phyloP scores from a whole-genome alignment of 805 yeast genomes.

The Schwanniomyces yamadae region DNA sequence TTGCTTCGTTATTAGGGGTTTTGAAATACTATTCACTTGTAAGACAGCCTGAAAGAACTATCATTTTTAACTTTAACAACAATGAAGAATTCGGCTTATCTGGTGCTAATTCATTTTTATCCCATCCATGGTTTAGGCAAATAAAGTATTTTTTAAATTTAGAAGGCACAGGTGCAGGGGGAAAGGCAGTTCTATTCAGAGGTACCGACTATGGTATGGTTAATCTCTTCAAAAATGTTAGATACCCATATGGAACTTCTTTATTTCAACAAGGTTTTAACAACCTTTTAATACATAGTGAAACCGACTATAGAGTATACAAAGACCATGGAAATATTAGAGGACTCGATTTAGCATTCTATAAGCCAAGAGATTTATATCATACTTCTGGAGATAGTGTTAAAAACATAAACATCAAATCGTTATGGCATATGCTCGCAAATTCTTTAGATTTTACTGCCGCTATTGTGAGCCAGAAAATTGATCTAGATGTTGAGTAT shows the following conservation, averaged over 20 bases:
- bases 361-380: slow-evolving; percentile 77
- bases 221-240: slow-evolving; percentile 52
- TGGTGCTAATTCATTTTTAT: slow-evolving; percentile 74
- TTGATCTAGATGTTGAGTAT: slow-evolving; percentile 32
- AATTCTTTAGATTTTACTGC: slow-evolving; percentile 61
- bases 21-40: slow-evolving; percentile 46
- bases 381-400: slow-evolving; percentile 78
- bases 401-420: slow-evolving; percentile 57
- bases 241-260: slow-evolving; percentile 75
- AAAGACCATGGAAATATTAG: slow-evolving; percentile 59
- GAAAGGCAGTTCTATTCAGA: slow-evolving; percentile 77
- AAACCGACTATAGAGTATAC: slow-evolving; percentile 83
- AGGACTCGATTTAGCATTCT: slow-evolving; percentile 90
- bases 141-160: slow-evolving; percentile 71
- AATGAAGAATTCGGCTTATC: slow-evolving; percentile 85
- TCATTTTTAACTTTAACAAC: slow-evolving; percentile 83
- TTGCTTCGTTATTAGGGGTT: slow-evolving; percentile 75
- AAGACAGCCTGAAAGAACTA: slow-evolving; percentile 63
- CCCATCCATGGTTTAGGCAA: slow-evolving; percentile 68
- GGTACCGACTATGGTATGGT: slow-evolving; percentile 78
- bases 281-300: slow-evolving; percentile 66
- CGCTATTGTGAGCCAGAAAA: slow-evolving; percentile 34
- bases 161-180: slow-evolving; percentile 94
- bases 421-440: slow-evolving; percentile 83
- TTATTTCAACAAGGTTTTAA: slow-evolving; percentile 84